Base-by-base conservation (phyloP, 768 basidiomycete species). In the Russula lepida region DNA sequence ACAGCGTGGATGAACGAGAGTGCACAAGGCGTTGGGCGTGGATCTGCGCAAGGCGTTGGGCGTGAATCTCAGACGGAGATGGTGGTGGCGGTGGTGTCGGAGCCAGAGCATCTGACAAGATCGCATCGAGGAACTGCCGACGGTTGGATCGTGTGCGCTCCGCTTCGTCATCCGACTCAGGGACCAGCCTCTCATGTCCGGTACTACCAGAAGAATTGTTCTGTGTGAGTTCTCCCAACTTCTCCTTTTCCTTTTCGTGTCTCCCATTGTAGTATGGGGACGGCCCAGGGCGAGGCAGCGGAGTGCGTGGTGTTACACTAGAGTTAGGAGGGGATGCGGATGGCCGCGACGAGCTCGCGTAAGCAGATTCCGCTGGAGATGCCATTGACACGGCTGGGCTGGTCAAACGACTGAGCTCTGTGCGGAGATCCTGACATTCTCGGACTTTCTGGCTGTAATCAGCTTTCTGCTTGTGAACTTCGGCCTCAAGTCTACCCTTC, bases 401-500 rank as follows among this genome's bases (percentile, higher is more conserved):
- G 63, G 64, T 17, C 54, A 48, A 59, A 60, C 66, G 66, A 53
- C 64, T 47, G 59, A 66, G 66, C 30, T 66, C 66, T 23, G 53
- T 44, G 9, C 66, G 66, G 64, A 66, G 66, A 55, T 57, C 56
- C 59, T 56, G 63, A 33, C 66, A 64, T 57, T 66, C 66, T 61
- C 61, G 63, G 52, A 65, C 64, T 64, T 66, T 66, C 65, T 66
- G 66, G 43, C 58, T 65, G 54, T 62, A 59, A 49, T 58, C 53
- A 52, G 50, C 54, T 60, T 66, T 63, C 64, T 65, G 47, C 88
- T 81, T 84, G 74, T 82, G 81, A 70, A 88, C 74, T 70, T 91
- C 89, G 61, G 78, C 74, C 69, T 91, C 87, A 63, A 88, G 73
- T 72, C 84, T 83, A 60, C 76, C 71, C 66, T 81, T 79, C 60